Evolutionary conservation across 208 protist species (phyloP), one percentile per base, ranked within the genome.

Genomic region (Phytomonas sp.): DNA sequence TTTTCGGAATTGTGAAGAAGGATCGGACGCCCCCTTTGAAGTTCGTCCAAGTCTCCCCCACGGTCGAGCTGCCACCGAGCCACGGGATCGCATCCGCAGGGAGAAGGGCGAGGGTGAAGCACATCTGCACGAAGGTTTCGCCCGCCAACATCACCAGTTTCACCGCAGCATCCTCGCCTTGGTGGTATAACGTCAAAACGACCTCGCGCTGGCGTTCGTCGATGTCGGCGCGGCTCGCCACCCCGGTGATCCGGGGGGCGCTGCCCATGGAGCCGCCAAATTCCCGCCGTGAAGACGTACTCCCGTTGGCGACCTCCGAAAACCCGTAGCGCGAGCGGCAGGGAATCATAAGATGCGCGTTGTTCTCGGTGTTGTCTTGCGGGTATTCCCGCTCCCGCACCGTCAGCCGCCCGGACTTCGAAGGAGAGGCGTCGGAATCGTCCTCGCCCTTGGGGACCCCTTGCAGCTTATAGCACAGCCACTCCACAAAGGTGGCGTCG

Each of bases 91-190:
- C 84, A 66, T 95, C 89, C 17, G 82, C 84, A 9, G 89, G 89
- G 63, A 95, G 83, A 61, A 92, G 73, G 7, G 68, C 31, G 28
- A 92, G 68, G 56, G 83, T 87, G 30, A 91, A 78, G 61, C 79
- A 72, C 70, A 88, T 70, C 77, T 93, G 86, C 17, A 87, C 63
- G 29, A 71, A 77, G 29, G 85, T 91, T 67, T 84, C 87, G 5
- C 70, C 77, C 0, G 85, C 73, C 46, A 95, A 70, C 89, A 95
- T 92, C 23, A 95, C 75, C 51, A 91, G 74, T 77, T 95, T 95
- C 7, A 95, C 89, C 37, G 81, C 78, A 46, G 85, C 89, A 71
- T 92, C 89, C 26, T 81, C 82, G 56, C 89, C 84, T 64, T 89
- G 81, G 71, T 82, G 76, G 62, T 88, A 81, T 28, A 53, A 4